phyloP scores from a whole-genome alignment of 169 alveolate genomes.

The Perkinsus marinus region DNA sequence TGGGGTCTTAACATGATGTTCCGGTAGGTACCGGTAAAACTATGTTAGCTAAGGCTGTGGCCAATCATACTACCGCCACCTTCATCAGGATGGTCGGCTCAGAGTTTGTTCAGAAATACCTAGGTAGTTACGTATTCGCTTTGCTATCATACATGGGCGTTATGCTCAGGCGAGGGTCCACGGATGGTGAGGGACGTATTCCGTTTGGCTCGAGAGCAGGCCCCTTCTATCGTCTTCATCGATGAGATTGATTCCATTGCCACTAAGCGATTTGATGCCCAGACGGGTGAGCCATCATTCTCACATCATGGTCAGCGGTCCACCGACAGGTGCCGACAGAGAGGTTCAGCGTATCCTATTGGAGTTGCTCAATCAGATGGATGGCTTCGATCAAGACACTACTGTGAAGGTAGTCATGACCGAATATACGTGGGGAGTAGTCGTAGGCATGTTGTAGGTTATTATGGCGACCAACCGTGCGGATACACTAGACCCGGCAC shows the following conservation, averaged over 20 bases:
- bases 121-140: slow-evolving; percentile 43
- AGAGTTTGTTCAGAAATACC: slow-evolving; percentile 96
- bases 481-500: slow-evolving; percentile 97
- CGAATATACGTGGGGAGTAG: neutral
- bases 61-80: slow-evolving; percentile 91
- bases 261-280: slow-evolving; percentile 66
- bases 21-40: slow-evolving; percentile 86
- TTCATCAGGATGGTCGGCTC: slow-evolving; percentile 95
- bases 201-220: slow-evolving; percentile 86
- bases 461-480: slow-evolving; percentile 99
- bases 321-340: slow-evolving; percentile 81
- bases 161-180: slow-evolving; percentile 84
- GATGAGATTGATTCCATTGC: slow-evolving; percentile 98
- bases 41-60: slow-evolving; percentile 99
- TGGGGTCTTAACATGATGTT: neutral
- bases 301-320: neutral
- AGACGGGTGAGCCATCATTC: slow-evolving; percentile 25
- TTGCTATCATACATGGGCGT: neutral
- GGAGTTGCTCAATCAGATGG: slow-evolving; percentile 94
- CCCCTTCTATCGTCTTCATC: slow-evolving; percentile 93
- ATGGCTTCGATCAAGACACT: slow-evolving; percentile 94
- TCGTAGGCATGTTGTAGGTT: slow-evolving; percentile 25
- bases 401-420: slow-evolving; percentile 62
- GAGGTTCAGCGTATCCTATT: slow-evolving; percentile 93
- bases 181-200: slow-evolving; percentile 98